Evolutionary conservation across 495 filamentous ascomycete genomes (phyloP).

Genomic region (Bathelium albidoporum): DNA sequence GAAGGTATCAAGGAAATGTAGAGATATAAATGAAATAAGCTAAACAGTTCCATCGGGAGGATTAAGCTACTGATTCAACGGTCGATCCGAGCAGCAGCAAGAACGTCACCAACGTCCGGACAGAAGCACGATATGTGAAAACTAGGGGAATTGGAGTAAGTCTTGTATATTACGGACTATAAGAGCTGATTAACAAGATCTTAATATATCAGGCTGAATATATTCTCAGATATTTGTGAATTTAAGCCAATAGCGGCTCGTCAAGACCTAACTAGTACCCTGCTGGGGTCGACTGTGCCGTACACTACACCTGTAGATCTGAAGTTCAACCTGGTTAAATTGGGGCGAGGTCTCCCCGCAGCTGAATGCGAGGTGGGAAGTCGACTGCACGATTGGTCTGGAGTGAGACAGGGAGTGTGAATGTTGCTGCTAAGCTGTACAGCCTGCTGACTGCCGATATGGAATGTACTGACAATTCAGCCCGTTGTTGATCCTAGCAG

Average conservation of each 20-base stretch:
- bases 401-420: no score
- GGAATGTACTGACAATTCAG: no score
- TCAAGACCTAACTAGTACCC: not conserved
- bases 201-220: not conserved
- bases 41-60: not conserved
- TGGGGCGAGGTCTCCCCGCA: not conserved
- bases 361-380: constrained; percentile 6
- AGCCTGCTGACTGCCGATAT: no score
- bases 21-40: not conserved
- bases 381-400: no score
- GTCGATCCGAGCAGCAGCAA: not conserved
- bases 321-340: not conserved
- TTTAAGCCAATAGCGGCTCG: no score
- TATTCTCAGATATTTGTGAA: not conserved
- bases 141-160: not conserved
- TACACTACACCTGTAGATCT: not conserved
- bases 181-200: not conserved
- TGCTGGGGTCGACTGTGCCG: not conserved
- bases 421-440: no score
- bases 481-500: no score
- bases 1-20: not conserved
- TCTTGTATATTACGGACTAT: not conserved
- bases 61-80: not conserved
- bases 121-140: not conserved
- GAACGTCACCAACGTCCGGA: not conserved